Base-by-base conservation (phyloP, 2,329 filamentous ascomycete genomes). In the Pyricularia sp. region DNA sequence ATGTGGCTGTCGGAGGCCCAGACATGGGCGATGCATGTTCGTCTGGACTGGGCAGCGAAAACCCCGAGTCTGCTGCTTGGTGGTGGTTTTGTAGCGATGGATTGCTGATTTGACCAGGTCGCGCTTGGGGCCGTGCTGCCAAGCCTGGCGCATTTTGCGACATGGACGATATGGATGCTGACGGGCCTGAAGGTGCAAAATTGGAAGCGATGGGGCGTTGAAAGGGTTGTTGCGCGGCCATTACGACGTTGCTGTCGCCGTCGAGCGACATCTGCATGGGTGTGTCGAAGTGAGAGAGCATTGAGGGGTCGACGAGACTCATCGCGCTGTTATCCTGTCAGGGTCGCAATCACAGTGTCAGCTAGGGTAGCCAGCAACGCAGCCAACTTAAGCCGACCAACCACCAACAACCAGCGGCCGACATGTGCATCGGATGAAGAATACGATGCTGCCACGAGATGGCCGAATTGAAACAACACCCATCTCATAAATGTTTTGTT, bases 221-320 rank as follows among this genome's bases (percentile, higher is more conserved):
- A 30, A 68, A 68, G n/a, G 42, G 50, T 67, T 67, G 66, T 23
- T 67, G 66, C 20, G 66, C 66, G 20, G 42, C 20, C 30, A 67
- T 61, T 17, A 64, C 7, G 12, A 61, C 70, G 68, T 72, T 71
- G 72, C 76, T 76, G 70, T 73, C 73, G 55, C 76, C 68, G 70
- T 84, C 81, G 72, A 84, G 74, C 68, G 73, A 77, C 79, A 85
- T 82, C 64, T 80, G 74, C 71, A 84, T 77, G 70, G 79, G 75
- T 63, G 71, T 66, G 68, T 76, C 74, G 70, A 74, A 75, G 61
- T 73, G 71, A 61, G 74, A 71, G 67, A 83, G 75, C 74, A 82
- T 77, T 69, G 77, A 75, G 70, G 78, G 78, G 68, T 84, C 80
- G 68, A 85, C 75, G 31, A 83, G 73, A 28, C 78, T 75, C 78